Percentiles rank a stretch among this genome's conserved stretches.
phyloP scores from a whole-genome alignment of 352 stramenopile genomes.

The Pythium aquatile region DNA sequence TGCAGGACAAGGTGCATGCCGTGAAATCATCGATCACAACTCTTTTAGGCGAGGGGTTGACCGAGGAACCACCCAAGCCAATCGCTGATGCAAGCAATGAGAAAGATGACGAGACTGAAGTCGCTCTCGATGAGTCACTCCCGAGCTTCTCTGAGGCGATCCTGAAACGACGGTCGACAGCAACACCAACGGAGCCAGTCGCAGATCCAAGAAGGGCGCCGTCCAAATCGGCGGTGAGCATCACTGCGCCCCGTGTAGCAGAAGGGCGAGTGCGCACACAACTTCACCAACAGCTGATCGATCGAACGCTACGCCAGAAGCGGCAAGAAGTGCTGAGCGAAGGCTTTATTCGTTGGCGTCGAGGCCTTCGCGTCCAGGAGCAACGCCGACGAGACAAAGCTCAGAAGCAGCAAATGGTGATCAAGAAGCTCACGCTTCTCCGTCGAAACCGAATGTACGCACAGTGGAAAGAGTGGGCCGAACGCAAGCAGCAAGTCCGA shows the following conservation, averaged over 20 bases:
- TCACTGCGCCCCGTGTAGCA: background rate
- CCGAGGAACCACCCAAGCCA: background rate
- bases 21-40: background rate
- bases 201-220: background rate
- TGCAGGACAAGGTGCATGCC: background rate
- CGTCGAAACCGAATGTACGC: conserved; percentile 38
- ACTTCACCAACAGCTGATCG: conserved; percentile 63
- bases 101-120: conserved; percentile 6
- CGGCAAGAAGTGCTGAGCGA: conserved; percentile 40
- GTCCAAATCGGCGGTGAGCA: background rate
- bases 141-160: conserved; percentile 36
- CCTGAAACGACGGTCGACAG: background rate
- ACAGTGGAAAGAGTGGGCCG: conserved; percentile 31
- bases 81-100: background rate
- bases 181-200: background rate
- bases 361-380: conserved; percentile 50
- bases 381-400: conserved; percentile 37
- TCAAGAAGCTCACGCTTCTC: conserved; percentile 25
- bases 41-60: conserved; percentile 1
- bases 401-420: conserved; percentile 29
- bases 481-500: conserved; percentile 16
- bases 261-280: conserved; percentile 7
- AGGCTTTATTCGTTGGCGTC: conserved; percentile 50
- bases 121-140: conserved; percentile 31
- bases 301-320: conserved; percentile 44